Percentiles rank a stretch among this genome's conserved stretches.
These are phyloP conservation scores for Phlebiopsis flavidoalba DNA, from an alignment of 768 basidiomycete species.

Conservation along the genomic window DNA sequence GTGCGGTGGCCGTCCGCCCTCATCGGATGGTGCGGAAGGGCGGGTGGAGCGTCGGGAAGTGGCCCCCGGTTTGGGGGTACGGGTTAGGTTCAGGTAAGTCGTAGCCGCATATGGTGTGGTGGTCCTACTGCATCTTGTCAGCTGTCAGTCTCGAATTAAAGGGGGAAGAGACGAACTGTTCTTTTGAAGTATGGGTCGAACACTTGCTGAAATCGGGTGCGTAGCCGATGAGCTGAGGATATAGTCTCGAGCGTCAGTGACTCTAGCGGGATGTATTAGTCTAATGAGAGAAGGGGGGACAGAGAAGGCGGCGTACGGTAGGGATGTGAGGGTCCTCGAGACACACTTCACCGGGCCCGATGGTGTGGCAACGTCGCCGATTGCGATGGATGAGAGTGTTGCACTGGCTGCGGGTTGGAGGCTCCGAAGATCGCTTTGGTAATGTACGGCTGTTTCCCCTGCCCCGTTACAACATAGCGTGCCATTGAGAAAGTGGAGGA, in stretches of 20 bases:
- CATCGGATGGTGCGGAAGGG: no score
- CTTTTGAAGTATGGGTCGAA: constrained; percentile 64
- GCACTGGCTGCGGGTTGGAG: constrained; percentile 60
- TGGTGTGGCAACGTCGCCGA: constrained; percentile 67
- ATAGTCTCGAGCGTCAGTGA: constrained; percentile 63
- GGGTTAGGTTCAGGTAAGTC: constrained; percentile 61
- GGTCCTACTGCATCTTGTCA: constrained; percentile 36
- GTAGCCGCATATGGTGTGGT: constrained; percentile 52
- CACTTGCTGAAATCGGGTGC: constrained; percentile 51
- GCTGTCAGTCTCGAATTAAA: neutral
- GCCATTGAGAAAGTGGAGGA: neutral
- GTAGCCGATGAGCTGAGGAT: constrained; percentile 73
- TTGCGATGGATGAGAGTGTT: constrained; percentile 61
- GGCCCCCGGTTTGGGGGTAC: constrained; percentile 50
- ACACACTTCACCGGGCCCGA: constrained; percentile 49
- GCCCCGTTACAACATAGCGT: neutral
- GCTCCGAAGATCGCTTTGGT: constrained; percentile 64
- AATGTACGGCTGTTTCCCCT: constrained; percentile 60
- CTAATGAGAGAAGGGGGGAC: no score
- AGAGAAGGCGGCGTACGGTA: constrained; percentile 33
- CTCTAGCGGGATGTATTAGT: constrained; percentile 26
- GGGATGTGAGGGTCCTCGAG: constrained; percentile 50
- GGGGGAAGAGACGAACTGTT: constrained; percentile 43
- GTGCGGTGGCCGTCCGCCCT: no score
- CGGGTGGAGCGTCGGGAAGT: no score